Base-by-base conservation (phyloP, 345 rosid genomes). In the Pistacia vera region DNA sequence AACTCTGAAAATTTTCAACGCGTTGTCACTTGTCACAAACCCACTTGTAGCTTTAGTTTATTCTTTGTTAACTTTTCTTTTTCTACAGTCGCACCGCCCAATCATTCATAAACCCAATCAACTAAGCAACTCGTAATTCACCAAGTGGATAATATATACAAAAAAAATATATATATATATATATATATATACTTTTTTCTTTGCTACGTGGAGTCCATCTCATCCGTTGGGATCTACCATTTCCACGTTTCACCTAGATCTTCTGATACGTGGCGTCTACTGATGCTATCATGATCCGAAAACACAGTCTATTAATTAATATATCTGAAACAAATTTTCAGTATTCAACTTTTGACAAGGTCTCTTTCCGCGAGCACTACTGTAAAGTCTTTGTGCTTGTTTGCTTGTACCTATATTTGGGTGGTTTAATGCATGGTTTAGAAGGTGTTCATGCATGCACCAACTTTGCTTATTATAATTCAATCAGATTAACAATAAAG, bases 51-150 rank as follows among this genome's bases (percentile, higher is more conserved):
- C 30, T 35, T 49, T 76, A 68, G 8, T 48, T 78, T 54, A 44
- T 66, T 70, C 35, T 70, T 48, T 64, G 0, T 16, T 36, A 2
- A 16, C 16, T 25, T 36, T 35, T 25, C 25, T 33, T 52, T 68
- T 66, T 44, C 81, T 17, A 67, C 58, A n/a, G 60, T 49, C 63
- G 59, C 82, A 76, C 85, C 84, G 85, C 54, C 85, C 83, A 77
- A 58, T 25, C 30, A 41, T 51, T 22, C 46, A 54, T 0, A 41
- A 41, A 54, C 57, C 77, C 75, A 68, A 46, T 77, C 81, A 12
- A 63, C 58, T 46, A 49, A 62, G 63, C 74, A 70, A 63, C 73
- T 59, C 56, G 30, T 57, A 63, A 41, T 41, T 41, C 46, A 41
- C 3, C 63, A 20, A 81, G 28, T 8, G 65, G 72, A 70, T 70